Percentiles rank a stretch among this genome's conserved stretches.
Evolutionary conservation across 768 basidiomycete genomes (phyloP).

Genomic region (Mycena venus): DNA sequence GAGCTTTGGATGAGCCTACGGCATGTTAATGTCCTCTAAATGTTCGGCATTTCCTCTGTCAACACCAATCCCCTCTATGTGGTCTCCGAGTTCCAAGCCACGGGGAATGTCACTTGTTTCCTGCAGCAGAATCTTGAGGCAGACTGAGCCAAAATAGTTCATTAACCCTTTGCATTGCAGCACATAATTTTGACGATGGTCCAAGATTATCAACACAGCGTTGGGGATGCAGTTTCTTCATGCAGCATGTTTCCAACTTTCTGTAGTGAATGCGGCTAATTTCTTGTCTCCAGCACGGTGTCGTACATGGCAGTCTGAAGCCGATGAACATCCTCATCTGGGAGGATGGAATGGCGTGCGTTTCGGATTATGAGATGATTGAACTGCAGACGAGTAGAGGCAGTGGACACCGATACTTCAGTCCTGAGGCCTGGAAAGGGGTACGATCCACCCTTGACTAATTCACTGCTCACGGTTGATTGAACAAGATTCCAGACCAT

Average conservation of each 20-base stretch:
- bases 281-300: slow-evolving; percentile 19
- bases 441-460: slow-evolving; percentile 25
- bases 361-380: slow-evolving; percentile 40
- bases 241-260: slow-evolving; percentile 14
- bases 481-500: slow-evolving; percentile 31
- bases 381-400: slow-evolving; percentile 35
- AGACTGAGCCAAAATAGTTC: slow-evolving; percentile 36
- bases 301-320: slow-evolving; percentile 41
- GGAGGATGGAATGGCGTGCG: slow-evolving; percentile 28
- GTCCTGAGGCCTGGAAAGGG: slow-evolving; percentile 46
- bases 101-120: slow-evolving; percentile 35
- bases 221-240: slow-evolving; percentile 44
- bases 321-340: slow-evolving; percentile 39
- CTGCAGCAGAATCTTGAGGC: slow-evolving; percentile 32
- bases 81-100: slow-evolving; percentile 31
- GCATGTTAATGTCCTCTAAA: slow-evolving; percentile 37
- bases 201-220: no score
- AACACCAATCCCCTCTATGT: slow-evolving; percentile 39
- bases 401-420: slow-evolving; percentile 40
- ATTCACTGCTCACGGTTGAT: neutral
- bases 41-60: slow-evolving; percentile 36
- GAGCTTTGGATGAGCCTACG: slow-evolving; percentile 35
- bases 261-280: neutral
- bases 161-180: no score
- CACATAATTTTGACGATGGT: no score